These are phyloP conservation scores for Candida corydali DNA, from an alignment of 805 yeast species.

Conservation along the genomic window DNA sequence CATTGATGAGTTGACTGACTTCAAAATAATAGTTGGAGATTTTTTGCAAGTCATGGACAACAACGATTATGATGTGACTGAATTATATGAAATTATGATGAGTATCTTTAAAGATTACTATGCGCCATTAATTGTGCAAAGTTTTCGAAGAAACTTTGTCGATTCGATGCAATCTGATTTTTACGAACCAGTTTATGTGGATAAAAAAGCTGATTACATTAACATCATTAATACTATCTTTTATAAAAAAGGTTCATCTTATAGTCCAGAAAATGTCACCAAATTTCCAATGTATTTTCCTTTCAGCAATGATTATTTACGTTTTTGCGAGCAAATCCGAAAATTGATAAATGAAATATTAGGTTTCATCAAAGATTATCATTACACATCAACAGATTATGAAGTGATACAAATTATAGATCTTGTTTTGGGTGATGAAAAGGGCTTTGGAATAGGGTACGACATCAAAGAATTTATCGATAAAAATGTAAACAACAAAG, in stretches of 20 bases:
- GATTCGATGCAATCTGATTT: conserved; percentile 71
- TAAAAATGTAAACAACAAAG: conserved; percentile 72
- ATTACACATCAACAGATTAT: conserved; percentile 43
- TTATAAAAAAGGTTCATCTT: conserved; percentile 44
- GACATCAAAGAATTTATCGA: conserved; percentile 54
- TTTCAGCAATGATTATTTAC: conserved; percentile 83
- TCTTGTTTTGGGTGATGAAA: conserved; percentile 47
- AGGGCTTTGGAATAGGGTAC: conserved; percentile 54
- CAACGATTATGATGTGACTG: conserved; percentile 54
- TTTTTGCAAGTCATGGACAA: conserved; percentile 76
- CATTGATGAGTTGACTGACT: conserved; percentile 44
- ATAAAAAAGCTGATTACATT: conserved; percentile 55
- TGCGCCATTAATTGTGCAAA: conserved; percentile 50
- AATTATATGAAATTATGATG: conserved; percentile 60
- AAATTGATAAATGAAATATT: conserved; percentile 55
- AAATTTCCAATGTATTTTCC: conserved; percentile 66
- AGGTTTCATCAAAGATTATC: conserved; percentile 62
- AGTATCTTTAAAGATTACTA: conserved; percentile 53
- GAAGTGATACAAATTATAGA: neutral
- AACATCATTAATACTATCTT: conserved; percentile 64
- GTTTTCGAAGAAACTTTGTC: conserved; percentile 59
- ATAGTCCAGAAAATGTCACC: conserved; percentile 41
- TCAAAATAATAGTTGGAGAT: conserved; percentile 63
- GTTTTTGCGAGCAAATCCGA: conserved; percentile 73
- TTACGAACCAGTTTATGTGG: conserved; percentile 79